Percentiles rank a stretch among this genome's conserved stretches.
These are phyloP conservation scores for Ophiocordyceps camponoti-rufipedis DNA, from an alignment of 2,329 filamentous ascomycete genomes.

Conservation along the genomic window DNA sequence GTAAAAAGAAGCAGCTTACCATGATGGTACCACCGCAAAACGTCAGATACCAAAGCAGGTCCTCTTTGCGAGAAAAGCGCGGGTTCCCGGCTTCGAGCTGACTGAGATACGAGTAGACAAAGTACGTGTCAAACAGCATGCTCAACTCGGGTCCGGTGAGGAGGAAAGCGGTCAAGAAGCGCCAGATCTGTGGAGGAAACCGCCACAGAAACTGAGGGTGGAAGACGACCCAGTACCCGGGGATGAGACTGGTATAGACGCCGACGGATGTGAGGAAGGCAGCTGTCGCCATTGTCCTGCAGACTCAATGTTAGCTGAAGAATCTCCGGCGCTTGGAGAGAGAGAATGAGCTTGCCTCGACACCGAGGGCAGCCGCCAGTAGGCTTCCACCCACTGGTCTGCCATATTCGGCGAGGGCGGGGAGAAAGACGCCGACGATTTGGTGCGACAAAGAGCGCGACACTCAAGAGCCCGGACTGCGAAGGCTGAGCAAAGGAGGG, in stretches of 20 bases:
- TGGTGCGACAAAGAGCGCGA: background rate
- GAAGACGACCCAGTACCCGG: conserved; percentile 32
- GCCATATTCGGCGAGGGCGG: conserved; percentile 13
- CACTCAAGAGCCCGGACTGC: conserved; percentile 2
- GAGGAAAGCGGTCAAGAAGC: conserved; percentile 22
- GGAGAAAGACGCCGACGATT: background rate
- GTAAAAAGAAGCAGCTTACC: conserved; percentile 39
- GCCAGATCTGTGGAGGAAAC: conserved; percentile 26
- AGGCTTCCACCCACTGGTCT: conserved; percentile 14
- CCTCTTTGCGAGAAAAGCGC: conserved; percentile 57
- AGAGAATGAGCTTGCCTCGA: conserved; percentile 16
- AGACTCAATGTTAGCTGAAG: conserved; percentile 2
- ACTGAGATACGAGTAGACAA: conserved; percentile 57
- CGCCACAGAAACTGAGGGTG: conserved; percentile 30
- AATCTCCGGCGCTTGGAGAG: background rate
- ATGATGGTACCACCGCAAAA: conserved; percentile 56
- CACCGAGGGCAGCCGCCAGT: conserved; percentile 21
- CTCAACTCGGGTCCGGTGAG: conserved; percentile 19
- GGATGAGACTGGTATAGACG: conserved; percentile 36
- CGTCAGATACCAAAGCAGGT: conserved; percentile 62
- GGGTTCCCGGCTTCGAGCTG: conserved; percentile 54
- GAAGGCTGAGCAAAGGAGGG: conserved; percentile 4
- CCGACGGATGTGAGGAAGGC: conserved; percentile 42
- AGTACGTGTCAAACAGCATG: conserved; percentile 59
- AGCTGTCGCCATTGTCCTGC: conserved; percentile 48